A percentile compares a stretch with the other conserved stretches of the same genome.
Evolutionary conservation across 2,329 filamentous ascomycete genomes (phyloP).

Genomic region (Mollisia scopiformis): DNA sequence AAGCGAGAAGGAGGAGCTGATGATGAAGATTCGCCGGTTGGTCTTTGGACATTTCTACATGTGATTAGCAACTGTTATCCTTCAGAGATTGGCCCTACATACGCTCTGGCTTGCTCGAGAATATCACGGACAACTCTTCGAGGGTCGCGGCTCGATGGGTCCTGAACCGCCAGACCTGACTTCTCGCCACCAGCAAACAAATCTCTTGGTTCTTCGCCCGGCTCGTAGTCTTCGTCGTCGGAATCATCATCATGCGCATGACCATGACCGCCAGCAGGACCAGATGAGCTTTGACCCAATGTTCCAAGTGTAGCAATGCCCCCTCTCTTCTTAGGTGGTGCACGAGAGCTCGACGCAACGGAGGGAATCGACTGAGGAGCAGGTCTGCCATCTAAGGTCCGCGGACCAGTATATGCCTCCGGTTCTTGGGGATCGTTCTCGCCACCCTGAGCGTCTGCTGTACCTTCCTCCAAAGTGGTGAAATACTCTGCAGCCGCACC

Average conservation of each 20-base stretch:
- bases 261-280: conserved; percentile 42
- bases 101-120: conserved; percentile 66
- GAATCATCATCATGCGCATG: conserved; percentile 61
- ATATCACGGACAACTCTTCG: conserved; percentile 65
- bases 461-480: conserved; percentile 55
- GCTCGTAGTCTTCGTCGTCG: conserved; percentile 56
- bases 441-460: conserved; percentile 40
- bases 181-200: conserved; percentile 86
- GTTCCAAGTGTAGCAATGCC: conserved; percentile 66
- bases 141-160: conserved; percentile 52
- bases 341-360: conserved; percentile 28
- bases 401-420: conserved; percentile 59
- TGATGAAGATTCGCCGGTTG: conserved; percentile 54
- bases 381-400: conserved; percentile 65
- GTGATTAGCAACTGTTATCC: conserved; percentile 13
- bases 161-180: conserved; percentile 71
- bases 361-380: conserved; percentile 46
- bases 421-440: conserved; percentile 42
- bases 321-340: conserved; percentile 33
- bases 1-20: conserved; percentile 58
- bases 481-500: conserved; percentile 66
- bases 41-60: conserved; percentile 61
- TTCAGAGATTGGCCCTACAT: conserved; percentile 20
- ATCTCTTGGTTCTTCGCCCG: conserved; percentile 64
- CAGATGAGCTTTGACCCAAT: conserved; percentile 36